A percentile compares a stretch with the other conserved stretches of the same genome.
These are phyloP conservation scores for Salix brachista DNA, from an alignment of 345 rosid species.

Conservation along the genomic window DNA sequence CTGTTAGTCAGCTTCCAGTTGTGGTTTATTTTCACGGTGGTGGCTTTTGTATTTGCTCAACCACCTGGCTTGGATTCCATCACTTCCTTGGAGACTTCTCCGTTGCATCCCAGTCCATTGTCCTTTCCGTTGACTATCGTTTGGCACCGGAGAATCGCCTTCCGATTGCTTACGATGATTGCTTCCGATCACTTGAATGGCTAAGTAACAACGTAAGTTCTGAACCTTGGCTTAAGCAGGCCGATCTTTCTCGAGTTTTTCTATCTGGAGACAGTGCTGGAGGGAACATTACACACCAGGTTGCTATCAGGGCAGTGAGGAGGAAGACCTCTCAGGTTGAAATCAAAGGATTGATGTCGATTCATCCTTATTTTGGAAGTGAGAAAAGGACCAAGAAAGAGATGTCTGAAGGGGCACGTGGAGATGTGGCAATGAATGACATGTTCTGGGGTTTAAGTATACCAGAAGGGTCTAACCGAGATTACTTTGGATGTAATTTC, in stretches of 20 bases:
- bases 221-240: slow-evolving; percentile 49
- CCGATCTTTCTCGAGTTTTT: slow-evolving; percentile 40
- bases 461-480: slow-evolving; percentile 41
- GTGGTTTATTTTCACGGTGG: slow-evolving; percentile 66
- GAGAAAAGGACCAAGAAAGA: slow-evolving; percentile 46
- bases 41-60: slow-evolving; percentile 59
- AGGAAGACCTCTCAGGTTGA: slow-evolving; percentile 14
- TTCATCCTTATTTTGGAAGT: slow-evolving; percentile 65
- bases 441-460: slow-evolving; percentile 59
- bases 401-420: slow-evolving; percentile 23
- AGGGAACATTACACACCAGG: slow-evolving; percentile 56
- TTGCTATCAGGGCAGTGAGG: slow-evolving; percentile 34
- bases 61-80: slow-evolving; percentile 62
- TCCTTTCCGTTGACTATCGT: slow-evolving; percentile 55
- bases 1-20: slow-evolving; percentile 27
- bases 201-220: slow-evolving; percentile 11
- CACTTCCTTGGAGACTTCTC: slow-evolving; percentile 57
- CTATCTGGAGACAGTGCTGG: slow-evolving; percentile 66
- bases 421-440: slow-evolving; percentile 41
- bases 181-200: slow-evolving; percentile 50
- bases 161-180: slow-evolving; percentile 52
- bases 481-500: slow-evolving; percentile 49
- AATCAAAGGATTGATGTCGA: slow-evolving; percentile 38
- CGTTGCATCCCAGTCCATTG: slow-evolving; percentile 28
- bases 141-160: slow-evolving; percentile 60